Conservation (phyloP, 352 stramenopile genomes). For the Globisporangium recalcitrans region DNA sequence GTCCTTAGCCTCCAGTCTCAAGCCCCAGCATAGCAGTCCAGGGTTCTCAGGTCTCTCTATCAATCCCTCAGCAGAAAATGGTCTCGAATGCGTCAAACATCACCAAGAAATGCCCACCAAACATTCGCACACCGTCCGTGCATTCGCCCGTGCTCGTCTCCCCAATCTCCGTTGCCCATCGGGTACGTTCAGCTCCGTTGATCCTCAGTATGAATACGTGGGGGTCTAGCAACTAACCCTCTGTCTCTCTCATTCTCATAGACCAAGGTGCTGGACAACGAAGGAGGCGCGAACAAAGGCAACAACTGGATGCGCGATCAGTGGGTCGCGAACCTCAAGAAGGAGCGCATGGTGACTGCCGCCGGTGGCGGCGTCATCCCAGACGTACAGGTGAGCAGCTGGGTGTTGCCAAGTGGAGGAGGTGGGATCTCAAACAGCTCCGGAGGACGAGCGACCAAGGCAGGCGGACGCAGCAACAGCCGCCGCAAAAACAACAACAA, state of each 20-base stretch:
- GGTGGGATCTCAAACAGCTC: constrained; percentile 14
- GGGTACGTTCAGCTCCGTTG: constrained; percentile 9
- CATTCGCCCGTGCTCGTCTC: constrained; percentile 29
- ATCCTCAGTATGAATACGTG: not conserved
- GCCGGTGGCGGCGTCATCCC: constrained; percentile 14
- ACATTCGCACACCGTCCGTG: constrained; percentile 20
- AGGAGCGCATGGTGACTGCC: constrained; percentile 48
- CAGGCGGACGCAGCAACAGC: constrained; percentile 24
- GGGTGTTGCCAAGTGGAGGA: constrained; percentile 10
- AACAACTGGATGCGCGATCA: constrained; percentile 74
- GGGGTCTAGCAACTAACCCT: not conserved
- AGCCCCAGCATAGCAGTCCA: not conserved
- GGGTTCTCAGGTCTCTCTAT: not conserved
- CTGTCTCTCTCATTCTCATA: constrained; percentile 2
- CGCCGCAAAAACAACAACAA: constrained; percentile 16
- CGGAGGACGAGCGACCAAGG: constrained; percentile 20
- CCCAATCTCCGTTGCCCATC: constrained; percentile 28
- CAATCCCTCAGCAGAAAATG: constrained; percentile 6
- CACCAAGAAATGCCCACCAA: constrained; percentile 26
- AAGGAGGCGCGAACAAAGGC: constrained; percentile 26
- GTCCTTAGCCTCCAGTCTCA: not conserved
- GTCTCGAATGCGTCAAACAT: constrained; percentile 8
- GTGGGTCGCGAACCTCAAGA: constrained; percentile 83
- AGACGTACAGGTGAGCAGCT: not conserved
- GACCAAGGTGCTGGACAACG: constrained; percentile 35